Evolutionary conservation across 2,329 filamentous ascomycete species (phyloP).

Genomic region (Talaromyces marneffei): DNA sequence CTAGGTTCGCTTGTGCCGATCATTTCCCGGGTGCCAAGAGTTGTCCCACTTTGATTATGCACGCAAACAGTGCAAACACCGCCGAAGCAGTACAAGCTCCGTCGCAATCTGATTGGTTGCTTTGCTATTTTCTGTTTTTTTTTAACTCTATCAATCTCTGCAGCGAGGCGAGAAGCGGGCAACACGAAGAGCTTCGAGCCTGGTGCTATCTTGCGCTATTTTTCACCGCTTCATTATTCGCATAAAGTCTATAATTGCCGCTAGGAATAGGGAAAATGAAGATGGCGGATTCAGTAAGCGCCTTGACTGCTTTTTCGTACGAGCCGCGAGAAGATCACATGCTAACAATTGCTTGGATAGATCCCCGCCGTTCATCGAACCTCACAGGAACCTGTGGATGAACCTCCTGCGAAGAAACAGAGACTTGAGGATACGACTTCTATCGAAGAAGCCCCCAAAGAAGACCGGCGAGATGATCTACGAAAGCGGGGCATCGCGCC

Average conservation of each 20-base stretch:
- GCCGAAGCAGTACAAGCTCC: neutral
- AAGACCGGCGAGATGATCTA: constrained; percentile 21
- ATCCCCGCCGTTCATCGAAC: constrained; percentile 1
- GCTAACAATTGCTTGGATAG: neutral
- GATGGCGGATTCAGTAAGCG: constrained; percentile 8
- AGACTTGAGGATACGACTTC: constrained; percentile 45
- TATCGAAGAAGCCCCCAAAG: constrained; percentile 18
- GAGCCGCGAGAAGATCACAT: neutral
- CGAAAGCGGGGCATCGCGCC: constrained; percentile 57
- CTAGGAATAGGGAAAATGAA: neutral
- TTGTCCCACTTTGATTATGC: neutral
- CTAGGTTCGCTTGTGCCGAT: constrained; percentile 2
- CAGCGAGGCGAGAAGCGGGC: neutral
- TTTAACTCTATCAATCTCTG: neutral
- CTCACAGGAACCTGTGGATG: constrained; percentile 28
- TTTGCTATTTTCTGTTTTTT: neutral
- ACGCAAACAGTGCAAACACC: constrained; percentile 10
- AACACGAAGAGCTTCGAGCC: neutral
- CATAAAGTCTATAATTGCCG: neutral
- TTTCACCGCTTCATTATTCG: neutral
- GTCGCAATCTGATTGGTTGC: neutral
- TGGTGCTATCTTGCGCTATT: neutral
- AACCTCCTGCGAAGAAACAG: constrained; percentile 54
- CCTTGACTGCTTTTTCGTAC: neutral
- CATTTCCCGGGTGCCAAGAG: neutral